phyloP scores from a whole-genome alignment of 352 stramenopile species.

The Aphanomyces astaci region DNA sequence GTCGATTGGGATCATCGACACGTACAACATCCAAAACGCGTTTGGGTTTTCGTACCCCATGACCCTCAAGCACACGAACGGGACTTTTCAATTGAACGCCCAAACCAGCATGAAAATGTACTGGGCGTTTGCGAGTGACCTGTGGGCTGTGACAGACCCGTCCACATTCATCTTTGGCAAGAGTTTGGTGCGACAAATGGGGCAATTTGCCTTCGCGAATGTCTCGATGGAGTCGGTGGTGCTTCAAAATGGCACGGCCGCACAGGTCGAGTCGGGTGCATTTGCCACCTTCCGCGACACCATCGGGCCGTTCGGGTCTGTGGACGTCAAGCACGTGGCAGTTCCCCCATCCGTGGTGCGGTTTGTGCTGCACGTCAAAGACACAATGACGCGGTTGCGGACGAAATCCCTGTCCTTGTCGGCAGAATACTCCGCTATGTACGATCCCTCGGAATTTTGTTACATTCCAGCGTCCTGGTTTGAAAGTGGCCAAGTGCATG shows the following conservation, averaged over 20 bases:
- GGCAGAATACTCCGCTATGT: neutral
- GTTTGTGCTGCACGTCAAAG: neutral
- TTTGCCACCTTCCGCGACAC: neutral
- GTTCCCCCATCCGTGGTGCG: neutral
- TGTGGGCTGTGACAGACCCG: constrained; percentile 1
- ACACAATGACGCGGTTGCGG: neutral
- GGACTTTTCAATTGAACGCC: neutral
- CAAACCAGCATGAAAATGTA: constrained; percentile 19
- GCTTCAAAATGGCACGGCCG: neutral
- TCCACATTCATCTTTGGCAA: neutral
- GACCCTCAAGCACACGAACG: constrained; percentile 7
- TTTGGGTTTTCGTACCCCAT: constrained; percentile 2
- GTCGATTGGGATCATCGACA: constrained; percentile 10
- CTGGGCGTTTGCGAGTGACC: constrained; percentile 12
- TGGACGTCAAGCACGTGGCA: neutral
- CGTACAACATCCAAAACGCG: constrained; percentile 1
- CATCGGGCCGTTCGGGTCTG: neutral
- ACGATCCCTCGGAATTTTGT: neutral
- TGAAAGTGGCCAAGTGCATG: neutral
- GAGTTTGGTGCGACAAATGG: constrained; percentile 1
- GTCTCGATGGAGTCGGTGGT: neutral
- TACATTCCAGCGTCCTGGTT: neutral
- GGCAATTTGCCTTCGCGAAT: neutral
- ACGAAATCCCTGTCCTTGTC: neutral
- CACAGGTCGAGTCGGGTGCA: neutral